Evolutionary conservation across 345 rosid species (phyloP), one percentile per base, ranked within the genome.

Genomic region (Eucalyptus marginata): DNA sequence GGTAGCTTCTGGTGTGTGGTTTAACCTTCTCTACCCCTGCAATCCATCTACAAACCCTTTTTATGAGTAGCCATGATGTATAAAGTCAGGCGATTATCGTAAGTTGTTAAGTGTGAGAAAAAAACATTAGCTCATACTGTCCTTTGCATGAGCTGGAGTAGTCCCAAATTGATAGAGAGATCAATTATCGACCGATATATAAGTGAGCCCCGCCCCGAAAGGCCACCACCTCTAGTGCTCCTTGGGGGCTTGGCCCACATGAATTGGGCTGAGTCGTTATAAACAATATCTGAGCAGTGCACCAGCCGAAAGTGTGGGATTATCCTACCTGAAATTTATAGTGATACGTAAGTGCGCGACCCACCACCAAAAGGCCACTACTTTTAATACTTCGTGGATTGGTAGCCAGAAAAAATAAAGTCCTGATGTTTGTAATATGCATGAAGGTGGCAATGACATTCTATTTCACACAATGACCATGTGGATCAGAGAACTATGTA

Each of bases 321-420:
- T 76, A 20, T 76, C 83, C 83, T 76, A 10, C 68, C 2, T 27
- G 68, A 29, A 62, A 12, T 27, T 62, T 62, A 27, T 62, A 27
- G 68, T 27, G 68, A 3, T 62, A 12, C 0, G 0, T 62, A 62
- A 52, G 58, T 27, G 84, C 4, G 3, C 1, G 0, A 40, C 47
- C 84, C 84, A 76, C 29, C 84, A 20, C 47, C 47, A 20, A 76
- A 76, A 11, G 14, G 47, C 84, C 27, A 3, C 47, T 40, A 20
- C 84, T 2, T 76, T 40, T 76, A 76, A 40, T 40, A 76, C 84
- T 76, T 40, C 5, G 1, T 76, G 83, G 81, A 44, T 76, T 6
- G 4, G 29, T 40, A 40, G 46, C 29, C 84, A 20, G 29, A 76
- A 76, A 22, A 76, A 76, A 36, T 76, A 40, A 40, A 76, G 84